Base-by-base conservation (phyloP, 139 green algal genomes). In the Ostreobium quekettii region DNA sequence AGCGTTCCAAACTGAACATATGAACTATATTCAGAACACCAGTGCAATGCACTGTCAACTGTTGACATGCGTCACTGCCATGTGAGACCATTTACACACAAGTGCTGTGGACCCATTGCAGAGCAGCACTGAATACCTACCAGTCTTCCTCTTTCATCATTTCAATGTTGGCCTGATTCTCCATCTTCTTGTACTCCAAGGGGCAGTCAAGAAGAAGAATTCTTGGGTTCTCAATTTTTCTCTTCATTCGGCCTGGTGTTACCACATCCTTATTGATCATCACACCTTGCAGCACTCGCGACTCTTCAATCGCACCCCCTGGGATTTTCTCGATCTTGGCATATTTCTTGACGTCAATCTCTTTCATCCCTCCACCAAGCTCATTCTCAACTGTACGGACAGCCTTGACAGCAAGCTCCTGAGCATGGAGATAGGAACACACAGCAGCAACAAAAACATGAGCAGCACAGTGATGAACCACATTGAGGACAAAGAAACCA, bases 251-350 rank as follows among this genome's bases (percentile, higher is more conserved):
- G 1, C 91, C 90, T 1, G 94, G 94, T 3, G 85, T 75, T 31
- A 97, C 91, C 53, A 99, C 90, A 73, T 99, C 94, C 78, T 99
- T 99, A 74, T 96, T 91, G 80, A 99, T 96, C 94, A 99, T 97
- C 4, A 99, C 94, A 42, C 94, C 93, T 11, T 81, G 76, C 68
- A 97, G 83, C 62, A 97, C 90, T 48, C 77, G 74, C 59, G 70
- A 85, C 47, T 85, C 90, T 76, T 96, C 87, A 26, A 96, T 88
- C 39, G 79, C 76, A 8, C 87, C 87, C 1, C 90, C 90, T 0
- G 94, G 82, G 49, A 99, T 91, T 76, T 99, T 99, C 82, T 98
- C 93, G 26, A 98, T 71, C 77, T 99, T 98, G 49, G 90, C 91
- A 64, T 97, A 97, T 72, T 97, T 95, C 76, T 99, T 99, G 64